Evolutionary conservation across 345 rosid species (phyloP).

Genomic region (Aquilaria yunnanensis): DNA sequence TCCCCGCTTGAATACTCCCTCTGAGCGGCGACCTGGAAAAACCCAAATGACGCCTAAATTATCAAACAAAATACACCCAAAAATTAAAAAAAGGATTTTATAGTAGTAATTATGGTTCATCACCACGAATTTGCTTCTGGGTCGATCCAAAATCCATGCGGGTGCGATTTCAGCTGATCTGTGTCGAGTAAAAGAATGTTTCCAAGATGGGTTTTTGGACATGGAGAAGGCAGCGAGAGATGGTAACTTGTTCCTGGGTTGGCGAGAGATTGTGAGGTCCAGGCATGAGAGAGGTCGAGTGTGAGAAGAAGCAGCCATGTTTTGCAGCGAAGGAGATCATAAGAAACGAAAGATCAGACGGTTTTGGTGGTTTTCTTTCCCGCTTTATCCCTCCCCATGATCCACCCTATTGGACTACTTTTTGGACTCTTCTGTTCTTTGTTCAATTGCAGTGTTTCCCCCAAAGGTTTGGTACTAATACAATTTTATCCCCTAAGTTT

Average conservation of each 20-base stretch:
- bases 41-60: neutral
- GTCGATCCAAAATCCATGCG: constrained; percentile 15
- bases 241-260: constrained; percentile 14
- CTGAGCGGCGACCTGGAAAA: constrained; percentile 39
- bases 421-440: too few relatives aligned
- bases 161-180: constrained; percentile 20
- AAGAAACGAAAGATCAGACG: constrained; percentile 8
- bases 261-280: constrained; percentile 14
- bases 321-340: neutral
- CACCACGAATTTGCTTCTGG: constrained; percentile 29
- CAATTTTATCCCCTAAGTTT: too few relatives aligned
- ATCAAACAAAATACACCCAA: neutral
- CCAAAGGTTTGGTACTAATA: too few relatives aligned
- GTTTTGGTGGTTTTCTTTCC: constrained; percentile 17
- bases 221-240: constrained; percentile 6
- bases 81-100: neutral
- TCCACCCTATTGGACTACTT: too few relatives aligned
- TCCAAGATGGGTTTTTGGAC: constrained; percentile 9
- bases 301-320: constrained; percentile 33
- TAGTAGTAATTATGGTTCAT: neutral
- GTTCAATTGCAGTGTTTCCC: too few relatives aligned
- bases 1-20: constrained; percentile 45
- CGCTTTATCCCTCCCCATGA: constrained; percentile 5
- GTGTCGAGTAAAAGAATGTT: neutral
- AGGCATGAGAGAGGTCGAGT: constrained; percentile 12